These are phyloP conservation scores for Hyphopichia homilentoma DNA, from an alignment of 805 yeast genomes.

Conservation along the genomic window DNA sequence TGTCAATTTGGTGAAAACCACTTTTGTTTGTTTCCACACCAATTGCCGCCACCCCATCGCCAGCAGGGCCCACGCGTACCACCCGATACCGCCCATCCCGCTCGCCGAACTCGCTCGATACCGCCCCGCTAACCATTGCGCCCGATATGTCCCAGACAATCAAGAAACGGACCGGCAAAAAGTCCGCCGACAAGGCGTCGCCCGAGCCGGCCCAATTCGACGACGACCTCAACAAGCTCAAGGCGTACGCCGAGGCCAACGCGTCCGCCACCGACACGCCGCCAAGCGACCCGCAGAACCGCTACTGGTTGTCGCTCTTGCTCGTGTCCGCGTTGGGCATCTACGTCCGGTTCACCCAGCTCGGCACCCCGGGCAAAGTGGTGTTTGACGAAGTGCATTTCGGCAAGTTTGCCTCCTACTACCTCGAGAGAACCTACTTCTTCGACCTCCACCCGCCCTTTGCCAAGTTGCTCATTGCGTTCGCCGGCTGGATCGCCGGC, in stretches of 20 bases:
- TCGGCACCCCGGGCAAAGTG: slow-evolving; percentile 67
- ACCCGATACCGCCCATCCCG: too few relatives aligned
- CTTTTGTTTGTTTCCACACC: too few relatives aligned
- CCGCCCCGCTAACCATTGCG: too few relatives aligned
- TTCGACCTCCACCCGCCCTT: slow-evolving; percentile 98
- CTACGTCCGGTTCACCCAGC: slow-evolving; percentile 55
- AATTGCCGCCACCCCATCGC: too few relatives aligned
- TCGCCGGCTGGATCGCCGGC: slow-evolving; percentile 84
- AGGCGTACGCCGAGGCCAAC: slow-evolving; percentile 1
- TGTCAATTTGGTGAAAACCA: too few relatives aligned
- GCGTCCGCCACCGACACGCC: slow-evolving; percentile 18
- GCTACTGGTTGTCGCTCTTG: slow-evolving; percentile 32
- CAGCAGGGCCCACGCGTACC: too few relatives aligned
- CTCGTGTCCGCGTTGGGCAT: slow-evolving; percentile 42
- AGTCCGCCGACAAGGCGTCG: slow-evolving; percentile 11
- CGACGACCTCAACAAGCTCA: slow-evolving; percentile 3
- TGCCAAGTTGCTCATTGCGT: slow-evolving; percentile 88
- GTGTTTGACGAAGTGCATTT: slow-evolving; percentile 87
- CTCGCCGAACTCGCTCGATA: too few relatives aligned
- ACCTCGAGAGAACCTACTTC: slow-evolving; percentile 84
- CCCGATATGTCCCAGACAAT: slow-evolving; percentile 29
- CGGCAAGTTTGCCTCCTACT: slow-evolving; percentile 82
- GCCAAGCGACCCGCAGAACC: slow-evolving; percentile 25
- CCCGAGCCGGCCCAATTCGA: slow-evolving; percentile 1
- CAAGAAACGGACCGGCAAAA: slow-evolving; percentile 23